Evolutionary conservation across 371 early-diverging fungal genomes (phyloP).

Genomic region (Apophysomyces trapeziformis): DNA sequence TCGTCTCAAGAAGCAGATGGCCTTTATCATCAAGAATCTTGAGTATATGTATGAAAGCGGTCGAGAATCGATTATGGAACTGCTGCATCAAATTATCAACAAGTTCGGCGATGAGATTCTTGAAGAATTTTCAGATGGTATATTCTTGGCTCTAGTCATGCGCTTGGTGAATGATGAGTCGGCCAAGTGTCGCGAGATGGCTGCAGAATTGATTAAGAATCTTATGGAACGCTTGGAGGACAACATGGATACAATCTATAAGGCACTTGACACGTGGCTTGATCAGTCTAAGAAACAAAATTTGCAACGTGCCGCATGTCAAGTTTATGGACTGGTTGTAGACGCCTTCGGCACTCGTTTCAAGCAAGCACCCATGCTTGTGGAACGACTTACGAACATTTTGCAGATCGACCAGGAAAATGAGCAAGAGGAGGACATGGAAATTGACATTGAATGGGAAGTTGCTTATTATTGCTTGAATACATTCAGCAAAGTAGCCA

Average conservation of each 20-base stretch:
- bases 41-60: slow-evolving; percentile 91
- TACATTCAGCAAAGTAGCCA: slow-evolving; percentile 72
- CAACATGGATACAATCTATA: slow-evolving; percentile 58
- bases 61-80: slow-evolving; percentile 84
- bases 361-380: slow-evolving; percentile 56
- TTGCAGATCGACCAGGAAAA: slow-evolving; percentile 38
- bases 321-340: slow-evolving; percentile 83
- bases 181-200: slow-evolving; percentile 88
- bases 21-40: slow-evolving; percentile 86
- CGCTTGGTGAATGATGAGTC: slow-evolving; percentile 90
- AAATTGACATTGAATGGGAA: slow-evolving; percentile 78
- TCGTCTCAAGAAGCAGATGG: slow-evolving; percentile 81
- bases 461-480: slow-evolving; percentile 80
- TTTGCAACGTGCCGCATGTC: slow-evolving; percentile 78
- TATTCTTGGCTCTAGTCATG: slow-evolving; percentile 86
- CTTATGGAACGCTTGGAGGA: slow-evolving; percentile 65
- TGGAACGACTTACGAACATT: slow-evolving; percentile 53
- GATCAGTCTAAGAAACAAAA: slow-evolving; percentile 55
- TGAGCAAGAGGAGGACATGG: slow-evolving; percentile 56
- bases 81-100: slow-evolving; percentile 74
- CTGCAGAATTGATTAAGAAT: slow-evolving; percentile 72
- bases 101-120: slow-evolving; percentile 81
- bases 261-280: slow-evolving; percentile 78
- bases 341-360: slow-evolving; percentile 72
- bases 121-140: slow-evolving; percentile 75